Conservation (phyloP, 2,329 filamentous ascomycete genomes). For the Intubia oerlemansii region DNA sequence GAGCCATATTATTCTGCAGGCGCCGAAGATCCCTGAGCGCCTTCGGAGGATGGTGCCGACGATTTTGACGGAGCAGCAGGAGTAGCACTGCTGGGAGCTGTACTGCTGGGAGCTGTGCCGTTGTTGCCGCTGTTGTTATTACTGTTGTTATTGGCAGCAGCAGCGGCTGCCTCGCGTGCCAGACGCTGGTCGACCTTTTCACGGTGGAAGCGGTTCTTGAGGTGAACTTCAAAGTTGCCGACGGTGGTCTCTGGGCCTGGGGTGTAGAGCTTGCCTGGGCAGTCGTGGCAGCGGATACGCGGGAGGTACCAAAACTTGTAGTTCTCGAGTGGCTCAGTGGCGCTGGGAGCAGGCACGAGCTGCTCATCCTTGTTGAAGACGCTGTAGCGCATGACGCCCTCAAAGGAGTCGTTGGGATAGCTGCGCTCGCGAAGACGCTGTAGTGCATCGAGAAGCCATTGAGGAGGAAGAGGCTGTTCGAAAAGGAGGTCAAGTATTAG, state of each 20-base stretch:
- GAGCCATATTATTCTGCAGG: too few relatives aligned
- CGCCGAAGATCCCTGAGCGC: too few relatives aligned
- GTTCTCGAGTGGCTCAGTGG: constrained; percentile 29
- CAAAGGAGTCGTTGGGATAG: constrained; percentile 69
- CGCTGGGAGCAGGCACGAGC: constrained; percentile 29
- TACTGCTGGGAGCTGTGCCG: too few relatives aligned
- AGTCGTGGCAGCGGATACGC: constrained; percentile 78
- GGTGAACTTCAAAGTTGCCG: constrained; percentile 79
- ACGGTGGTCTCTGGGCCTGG: constrained; percentile 69
- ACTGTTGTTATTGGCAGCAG: too few relatives aligned
- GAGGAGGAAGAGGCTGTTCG: constrained; percentile 59
- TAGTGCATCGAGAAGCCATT: constrained; percentile 65
- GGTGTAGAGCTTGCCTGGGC: constrained; percentile 83
- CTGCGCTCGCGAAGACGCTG: constrained; percentile 40
- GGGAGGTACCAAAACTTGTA: constrained; percentile 67
- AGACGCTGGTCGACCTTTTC: constrained; percentile 40
- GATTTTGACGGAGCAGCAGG: too few relatives aligned
- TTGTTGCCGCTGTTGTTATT: too few relatives aligned
- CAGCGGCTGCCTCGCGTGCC: constrained; percentile 7
- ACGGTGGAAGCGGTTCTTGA: constrained; percentile 66
- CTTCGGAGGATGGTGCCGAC: too few relatives aligned
- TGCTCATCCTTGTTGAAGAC: constrained; percentile 57
- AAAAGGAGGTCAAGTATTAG: too few relatives aligned
- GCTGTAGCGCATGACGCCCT: constrained; percentile 78
- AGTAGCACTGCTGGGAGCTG: too few relatives aligned